Evolutionary conservation across 2,329 filamentous ascomycete genomes (phyloP).

Genomic region (Claviceps spartinae): DNA sequence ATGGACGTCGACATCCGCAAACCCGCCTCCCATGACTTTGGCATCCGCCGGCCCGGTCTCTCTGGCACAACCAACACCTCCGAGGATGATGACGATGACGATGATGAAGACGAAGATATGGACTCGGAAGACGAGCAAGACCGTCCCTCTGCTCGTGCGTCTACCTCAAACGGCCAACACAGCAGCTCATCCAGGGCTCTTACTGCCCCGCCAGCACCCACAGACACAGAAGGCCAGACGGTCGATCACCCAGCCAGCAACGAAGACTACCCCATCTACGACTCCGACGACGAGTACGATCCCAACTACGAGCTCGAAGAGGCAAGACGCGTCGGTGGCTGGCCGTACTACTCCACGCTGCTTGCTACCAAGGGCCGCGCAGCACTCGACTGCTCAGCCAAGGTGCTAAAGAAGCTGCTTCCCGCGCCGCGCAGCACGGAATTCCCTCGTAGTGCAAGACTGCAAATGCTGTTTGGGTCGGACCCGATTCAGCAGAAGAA

Average conservation of each 20-base stretch:
- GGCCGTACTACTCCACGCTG: constrained; percentile 56
- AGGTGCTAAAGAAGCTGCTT: constrained; percentile 34
- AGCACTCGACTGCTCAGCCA: constrained; percentile 28
- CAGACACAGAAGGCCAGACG: constrained; percentile 75
- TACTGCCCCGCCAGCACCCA: constrained; percentile 19
- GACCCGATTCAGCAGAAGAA: constrained; percentile 42
- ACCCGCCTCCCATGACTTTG: constrained; percentile 75
- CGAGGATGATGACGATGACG: constrained; percentile 21
- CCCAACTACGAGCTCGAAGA: constrained; percentile 64
- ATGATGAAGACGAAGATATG: constrained; percentile 54
- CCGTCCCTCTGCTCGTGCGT: constrained; percentile 3
- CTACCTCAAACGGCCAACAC: constrained; percentile 20
- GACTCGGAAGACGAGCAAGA: constrained; percentile 53
- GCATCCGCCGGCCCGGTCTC: constrained; percentile 68
- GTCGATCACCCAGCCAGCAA: constrained; percentile 43
- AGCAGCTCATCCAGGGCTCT: constrained; percentile 25
- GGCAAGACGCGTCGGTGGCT: constrained; percentile 62
- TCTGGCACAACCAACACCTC: constrained; percentile 67
- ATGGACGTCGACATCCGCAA: constrained; percentile 98
- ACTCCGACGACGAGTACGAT: constrained; percentile 68
- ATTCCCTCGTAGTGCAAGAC: constrained; percentile 44
- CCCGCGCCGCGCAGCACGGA: constrained; percentile 41
- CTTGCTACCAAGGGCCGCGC: constrained; percentile 30
- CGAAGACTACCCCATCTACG: constrained; percentile 77
- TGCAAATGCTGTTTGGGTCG: constrained; percentile 38